phyloP scores from a whole-genome alignment of 1,284 basidiomycete species.

The Sphagnurus paluster region DNA sequence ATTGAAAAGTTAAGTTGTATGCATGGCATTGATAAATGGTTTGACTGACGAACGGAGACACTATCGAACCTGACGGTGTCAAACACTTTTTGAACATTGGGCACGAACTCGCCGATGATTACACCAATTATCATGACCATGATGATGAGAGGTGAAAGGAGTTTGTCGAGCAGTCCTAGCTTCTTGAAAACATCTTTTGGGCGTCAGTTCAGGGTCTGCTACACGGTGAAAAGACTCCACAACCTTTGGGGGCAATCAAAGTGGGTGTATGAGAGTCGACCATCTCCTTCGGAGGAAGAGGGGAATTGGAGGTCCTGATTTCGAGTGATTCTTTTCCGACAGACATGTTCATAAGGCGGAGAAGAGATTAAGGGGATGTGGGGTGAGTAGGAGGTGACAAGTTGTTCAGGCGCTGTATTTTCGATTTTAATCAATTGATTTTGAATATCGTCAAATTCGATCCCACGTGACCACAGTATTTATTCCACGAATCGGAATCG shows the following conservation, averaged over 20 bases:
- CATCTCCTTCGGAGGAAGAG: background rate
- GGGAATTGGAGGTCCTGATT: background rate
- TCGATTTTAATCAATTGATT: constrained; percentile 9
- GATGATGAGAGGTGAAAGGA: constrained; percentile 72
- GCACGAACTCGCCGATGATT: constrained; percentile 68
- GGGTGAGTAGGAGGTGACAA: too few species aligned
- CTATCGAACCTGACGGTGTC: constrained; percentile 51
- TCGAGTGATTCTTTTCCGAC: background rate
- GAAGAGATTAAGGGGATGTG: constrained; percentile 41
- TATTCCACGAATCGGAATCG: too few species aligned
- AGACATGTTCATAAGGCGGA: background rate
- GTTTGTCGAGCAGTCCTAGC: constrained; percentile 59
- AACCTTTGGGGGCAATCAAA: background rate
- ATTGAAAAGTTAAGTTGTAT: constrained; percentile 3
- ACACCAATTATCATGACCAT: constrained; percentile 81
- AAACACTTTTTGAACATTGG: constrained; percentile 51
- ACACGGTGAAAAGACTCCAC: background rate
- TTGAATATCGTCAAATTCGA: constrained; percentile 11
- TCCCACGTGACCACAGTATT: background rate
- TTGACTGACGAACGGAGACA: constrained; percentile 60
- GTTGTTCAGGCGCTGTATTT: constrained; percentile 1
- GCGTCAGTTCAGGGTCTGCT: background rate
- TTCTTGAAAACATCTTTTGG: constrained; percentile 43
- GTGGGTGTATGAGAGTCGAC: background rate
- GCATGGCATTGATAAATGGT: constrained; percentile 16